Conservation (phyloP, 1,139 yeast genomes). For the Taphrina wiesneri region DNA sequence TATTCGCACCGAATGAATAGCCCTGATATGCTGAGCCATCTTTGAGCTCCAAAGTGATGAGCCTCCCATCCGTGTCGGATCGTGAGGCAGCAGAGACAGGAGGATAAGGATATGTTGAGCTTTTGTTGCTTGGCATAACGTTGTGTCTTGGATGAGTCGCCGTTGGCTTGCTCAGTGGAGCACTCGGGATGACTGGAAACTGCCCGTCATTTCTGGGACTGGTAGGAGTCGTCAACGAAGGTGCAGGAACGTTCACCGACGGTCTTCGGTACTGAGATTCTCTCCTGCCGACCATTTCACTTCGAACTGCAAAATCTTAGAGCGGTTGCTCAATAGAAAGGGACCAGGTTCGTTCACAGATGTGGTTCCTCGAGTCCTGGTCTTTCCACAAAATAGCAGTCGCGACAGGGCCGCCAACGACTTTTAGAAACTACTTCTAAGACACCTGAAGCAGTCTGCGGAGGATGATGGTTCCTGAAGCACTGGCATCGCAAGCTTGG, state of each 20-base stretch:
- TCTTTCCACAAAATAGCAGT: neutral
- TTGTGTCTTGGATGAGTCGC: slow-evolving; percentile 24
- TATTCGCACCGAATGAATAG: slow-evolving; percentile 95
- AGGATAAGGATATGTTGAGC: slow-evolving; percentile 10
- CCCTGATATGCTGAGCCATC: slow-evolving; percentile 92
- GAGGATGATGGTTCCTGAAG: neutral
- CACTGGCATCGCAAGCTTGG: neutral
- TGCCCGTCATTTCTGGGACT: slow-evolving; percentile 17
- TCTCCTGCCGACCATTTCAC: slow-evolving; percentile 8
- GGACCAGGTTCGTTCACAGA: neutral
- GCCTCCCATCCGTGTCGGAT: slow-evolving; percentile 9
- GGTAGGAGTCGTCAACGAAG: slow-evolving; percentile 11
- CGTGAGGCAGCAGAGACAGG: slow-evolving; percentile 25
- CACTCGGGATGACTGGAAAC: slow-evolving; percentile 7
- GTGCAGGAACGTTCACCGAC: slow-evolving; percentile 10
- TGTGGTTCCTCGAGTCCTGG: neutral
- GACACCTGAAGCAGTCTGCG: too few relatives aligned
- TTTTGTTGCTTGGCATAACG: neutral
- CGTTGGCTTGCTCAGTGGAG: neutral
- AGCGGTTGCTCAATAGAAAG: neutral
- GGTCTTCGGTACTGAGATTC: slow-evolving; percentile 21
- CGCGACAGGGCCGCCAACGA: neutral
- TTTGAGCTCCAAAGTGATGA: slow-evolving; percentile 66
- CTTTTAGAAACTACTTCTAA: too few relatives aligned
- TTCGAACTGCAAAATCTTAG: neutral